These are phyloP conservation scores for Lathyrus tuberosus DNA, from an alignment of 306 rosid genomes.

Conservation along the genomic window DNA sequence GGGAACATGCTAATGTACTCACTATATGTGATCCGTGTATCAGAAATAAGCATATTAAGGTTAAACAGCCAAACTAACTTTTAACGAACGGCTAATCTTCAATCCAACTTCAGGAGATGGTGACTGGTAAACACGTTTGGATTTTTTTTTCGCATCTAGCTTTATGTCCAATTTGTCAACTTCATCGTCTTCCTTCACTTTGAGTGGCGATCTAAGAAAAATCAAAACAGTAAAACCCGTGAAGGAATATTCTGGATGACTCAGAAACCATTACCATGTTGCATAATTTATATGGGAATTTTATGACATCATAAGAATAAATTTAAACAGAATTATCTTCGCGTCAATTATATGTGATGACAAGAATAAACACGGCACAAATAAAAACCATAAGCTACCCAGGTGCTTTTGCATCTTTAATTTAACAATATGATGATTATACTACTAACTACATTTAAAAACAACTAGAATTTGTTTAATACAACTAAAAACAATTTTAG, in stretches of 20 bases:
- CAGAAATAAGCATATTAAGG: conserved; percentile 24
- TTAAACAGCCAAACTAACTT: conserved; percentile 74
- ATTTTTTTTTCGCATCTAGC: conserved; percentile 69
- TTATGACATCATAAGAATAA: conserved; percentile 13
- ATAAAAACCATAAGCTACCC: neutral
- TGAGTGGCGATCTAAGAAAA: conserved; percentile 76
- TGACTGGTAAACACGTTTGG: conserved; percentile 93
- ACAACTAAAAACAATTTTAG: neutral
- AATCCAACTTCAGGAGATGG: conserved; percentile 89
- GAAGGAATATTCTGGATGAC: conserved; percentile 2
- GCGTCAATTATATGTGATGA: neutral
- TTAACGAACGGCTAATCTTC: conserved; percentile 90
- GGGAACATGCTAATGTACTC: conserved; percentile 12
- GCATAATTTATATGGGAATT: conserved; percentile 1
- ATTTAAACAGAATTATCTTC: neutral
- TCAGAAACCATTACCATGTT: neutral
- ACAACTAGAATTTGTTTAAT: neutral
- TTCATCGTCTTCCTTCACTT: conserved; percentile 89
- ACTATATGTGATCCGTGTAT: neutral
- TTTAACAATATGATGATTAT: neutral
- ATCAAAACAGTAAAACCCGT: neutral
- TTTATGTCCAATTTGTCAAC: conserved; percentile 87
- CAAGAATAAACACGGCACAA: neutral
- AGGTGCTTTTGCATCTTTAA: conserved; percentile 15
- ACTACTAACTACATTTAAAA: neutral